Base-by-base conservation (phyloP, 208 protist genomes). In the Acanthamoeba royreba region DNA sequence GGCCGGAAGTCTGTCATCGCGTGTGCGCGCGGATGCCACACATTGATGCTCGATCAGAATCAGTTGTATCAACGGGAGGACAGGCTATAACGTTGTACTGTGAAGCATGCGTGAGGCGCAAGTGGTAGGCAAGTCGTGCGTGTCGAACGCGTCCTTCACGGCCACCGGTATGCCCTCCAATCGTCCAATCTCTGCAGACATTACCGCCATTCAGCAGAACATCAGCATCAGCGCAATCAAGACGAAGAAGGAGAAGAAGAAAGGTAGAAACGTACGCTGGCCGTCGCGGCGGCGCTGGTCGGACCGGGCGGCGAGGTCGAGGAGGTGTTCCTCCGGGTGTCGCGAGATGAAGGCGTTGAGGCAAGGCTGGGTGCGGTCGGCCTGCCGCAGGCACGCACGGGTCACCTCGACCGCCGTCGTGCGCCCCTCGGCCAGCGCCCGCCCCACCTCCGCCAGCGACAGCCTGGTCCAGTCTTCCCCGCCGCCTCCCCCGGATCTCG, bases 61-160 rank as follows among this genome's bases (percentile, higher is more conserved):
- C 5, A 85, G 46, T 28, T 9, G 74, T 42, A 40, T 85, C 17
- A 38, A 35, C 0, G 55, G 0, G 86, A 79, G 15, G 66, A 58
- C 9, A 25, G 47, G 83, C 46, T 17, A n/a, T 13, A 1, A 33
- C 19, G 19, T 3, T 7, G 40, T 31, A 66, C 91, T 72, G 33
- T 93, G 85, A 72, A 93, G 91, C 74, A 93, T 93, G 47, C 46
- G 69, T 31, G 91, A 93, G 40, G 91, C 91, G 77, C 91, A 93
- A 5, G 91, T 93, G 4, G 91, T 93, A 4, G 69, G 91, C 33
- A 85, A 49, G n/a, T 85, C 91, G 11, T 93, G 35, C 3, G 91
- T 93, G 53, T 38, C 33, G 38, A 93, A 93, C n/a, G 69, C 40
- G 74, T 93, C 91, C 55, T 93, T 93, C n/a, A 93, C 72, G 0